phyloP scores from a whole-genome alignment of 768 basidiomycete species.

The Macrocybe gigantea region DNA sequence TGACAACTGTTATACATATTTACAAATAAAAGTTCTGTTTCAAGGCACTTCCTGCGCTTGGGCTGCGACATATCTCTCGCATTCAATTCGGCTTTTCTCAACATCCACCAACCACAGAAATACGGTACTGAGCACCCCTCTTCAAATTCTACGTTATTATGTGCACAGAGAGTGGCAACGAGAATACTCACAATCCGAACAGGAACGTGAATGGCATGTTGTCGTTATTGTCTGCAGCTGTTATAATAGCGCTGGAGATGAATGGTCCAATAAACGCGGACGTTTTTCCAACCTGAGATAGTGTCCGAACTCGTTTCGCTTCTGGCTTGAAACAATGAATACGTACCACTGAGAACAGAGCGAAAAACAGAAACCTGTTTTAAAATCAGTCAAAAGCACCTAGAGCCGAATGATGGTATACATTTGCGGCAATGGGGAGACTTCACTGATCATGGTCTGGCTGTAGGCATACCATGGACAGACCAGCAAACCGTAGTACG shows the following conservation, averaged over 20 bases:
- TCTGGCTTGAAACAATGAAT: not conserved
- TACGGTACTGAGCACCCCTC: slow-evolving; percentile 46
- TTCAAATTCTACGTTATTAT: slow-evolving; percentile 15
- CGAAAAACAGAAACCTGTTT: slow-evolving; percentile 63
- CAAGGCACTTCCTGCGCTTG: slow-evolving; percentile 33
- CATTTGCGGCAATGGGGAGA: slow-evolving; percentile 70
- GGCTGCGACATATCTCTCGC: slow-evolving; percentile 53
- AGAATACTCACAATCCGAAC: slow-evolving; percentile 51
- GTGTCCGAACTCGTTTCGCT: not conserved
- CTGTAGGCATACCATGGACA: slow-evolving; percentile 82
- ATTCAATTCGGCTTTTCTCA: slow-evolving; percentile 58
- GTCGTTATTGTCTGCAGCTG: slow-evolving; percentile 58
- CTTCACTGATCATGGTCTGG: slow-evolving; percentile 80
- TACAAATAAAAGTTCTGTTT: too few relatives aligned
- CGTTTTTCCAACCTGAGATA: slow-evolving; percentile 57
- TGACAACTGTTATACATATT: too few relatives aligned
- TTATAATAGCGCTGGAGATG: slow-evolving; percentile 71
- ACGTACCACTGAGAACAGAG: slow-evolving; percentile 63
- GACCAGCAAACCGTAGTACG: slow-evolving; percentile 65
- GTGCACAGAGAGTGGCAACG: not conserved
- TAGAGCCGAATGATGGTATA: slow-evolving; percentile 13
- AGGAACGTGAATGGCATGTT: slow-evolving; percentile 76
- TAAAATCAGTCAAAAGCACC: slow-evolving; percentile 8
- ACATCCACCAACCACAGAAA: slow-evolving; percentile 63
- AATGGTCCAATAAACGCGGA: slow-evolving; percentile 75